Evolutionary conservation across 352 stramenopile species (phyloP), one percentile per base, ranked within the genome.

Genomic region (Saprolegnia diclina): DNA sequence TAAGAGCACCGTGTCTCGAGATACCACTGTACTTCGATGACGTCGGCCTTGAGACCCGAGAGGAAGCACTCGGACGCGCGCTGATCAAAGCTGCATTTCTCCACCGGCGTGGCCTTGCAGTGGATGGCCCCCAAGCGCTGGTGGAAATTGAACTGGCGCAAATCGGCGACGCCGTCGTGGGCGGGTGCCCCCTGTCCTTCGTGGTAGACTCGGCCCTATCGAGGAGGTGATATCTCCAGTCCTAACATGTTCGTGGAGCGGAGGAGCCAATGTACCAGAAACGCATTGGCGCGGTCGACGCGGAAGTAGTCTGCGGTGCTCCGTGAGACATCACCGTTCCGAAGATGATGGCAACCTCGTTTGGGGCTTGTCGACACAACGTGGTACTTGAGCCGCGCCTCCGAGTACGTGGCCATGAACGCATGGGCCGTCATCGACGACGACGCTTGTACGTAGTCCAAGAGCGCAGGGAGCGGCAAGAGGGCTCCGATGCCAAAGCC

Each of bases 401-500:
- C 71, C 16, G 80, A 57, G 52, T 84, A 85, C 48, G 81, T 76
- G 46, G 72, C 18, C 0, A 95, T 35, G 62, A 85, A 95, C 22
- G 75, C 71, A 0, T 69, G 69, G 0, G 83, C 77, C 0, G 78
- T 81, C 54, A 79, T 87, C 54, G 78, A 81, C 5, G 83, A 55
- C 40, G 72, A 90, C 21, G 66, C 74, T 1, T 89, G 80, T 14
- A 95, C 68, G 35, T 89, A 90, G 16, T 80, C 77, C 26, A 94
- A 65, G 21, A 95, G 73, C 45, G 82, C 73, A 18, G 89, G 74
- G 40, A 95, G 73, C 11, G 79, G 73, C 19, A 95, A 67, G 45
- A 94, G 68, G 53, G 80, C 73, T 21, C 87, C 87, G 4, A 89
- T 73, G 16, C 80, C 81, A 67, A 91, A 94, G 19, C 87, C 87